Conservation (phyloP, 768 basidiomycete species). For the Cystobasidium ongulense region DNA sequence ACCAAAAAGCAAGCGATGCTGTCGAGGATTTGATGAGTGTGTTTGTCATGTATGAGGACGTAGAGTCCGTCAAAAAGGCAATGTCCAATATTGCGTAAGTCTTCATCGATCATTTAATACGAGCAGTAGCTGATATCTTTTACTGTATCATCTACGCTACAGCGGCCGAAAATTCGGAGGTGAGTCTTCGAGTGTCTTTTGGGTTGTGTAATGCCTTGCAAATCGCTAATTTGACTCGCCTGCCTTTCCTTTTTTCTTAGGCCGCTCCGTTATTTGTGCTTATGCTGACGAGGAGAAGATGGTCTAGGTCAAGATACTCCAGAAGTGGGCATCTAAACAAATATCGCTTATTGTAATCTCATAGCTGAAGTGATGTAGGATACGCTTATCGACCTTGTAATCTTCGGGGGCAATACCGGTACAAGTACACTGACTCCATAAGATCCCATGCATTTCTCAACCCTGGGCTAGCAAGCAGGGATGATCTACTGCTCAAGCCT, state of each 20-base stretch:
- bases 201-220: not conserved
- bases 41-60: constrained; percentile 73
- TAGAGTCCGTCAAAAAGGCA: constrained; percentile 59
- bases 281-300: constrained; percentile 32
- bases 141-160: not conserved
- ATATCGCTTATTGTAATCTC: not conserved
- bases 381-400: not conserved
- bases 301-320: not conserved
- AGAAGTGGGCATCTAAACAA: not conserved
- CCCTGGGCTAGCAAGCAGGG: too few species aligned
- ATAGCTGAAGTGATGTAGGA: not conserved
- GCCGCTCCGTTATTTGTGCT: constrained; percentile 34
- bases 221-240: not conserved
- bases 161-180: constrained; percentile 47
- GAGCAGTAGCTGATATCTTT: not conserved
- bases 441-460: too few species aligned
- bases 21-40: constrained; percentile 82
- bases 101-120: not conserved
- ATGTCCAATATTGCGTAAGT: constrained; percentile 76
- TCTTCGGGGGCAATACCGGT: not conserved
- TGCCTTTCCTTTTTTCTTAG: not conserved
- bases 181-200: not conserved
- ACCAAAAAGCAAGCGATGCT: constrained; percentile 56
- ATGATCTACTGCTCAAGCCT: too few species aligned
- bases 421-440: too few species aligned